A percentile compares a stretch with the other conserved stretches of the same genome.
These are phyloP conservation scores for Lathyrus aphaca DNA, from an alignment of 306 rosid species.

Conservation along the genomic window DNA sequence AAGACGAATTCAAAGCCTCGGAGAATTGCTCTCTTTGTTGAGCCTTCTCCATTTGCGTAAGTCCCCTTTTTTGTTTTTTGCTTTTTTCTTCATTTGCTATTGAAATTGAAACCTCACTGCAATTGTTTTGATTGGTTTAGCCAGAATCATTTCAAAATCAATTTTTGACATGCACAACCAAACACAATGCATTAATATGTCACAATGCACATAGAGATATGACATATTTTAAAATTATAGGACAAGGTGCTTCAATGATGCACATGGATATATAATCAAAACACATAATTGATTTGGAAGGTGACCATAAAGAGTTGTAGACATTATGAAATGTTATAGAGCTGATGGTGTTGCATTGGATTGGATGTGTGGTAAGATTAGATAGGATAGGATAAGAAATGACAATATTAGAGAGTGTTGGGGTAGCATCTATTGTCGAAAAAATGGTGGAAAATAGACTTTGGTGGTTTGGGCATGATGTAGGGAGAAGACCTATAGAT, in stretches of 20 bases:
- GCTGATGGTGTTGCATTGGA: too few relatives aligned
- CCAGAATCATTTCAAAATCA: too few relatives aligned
- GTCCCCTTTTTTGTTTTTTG: constrained; percentile 35
- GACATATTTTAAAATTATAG: background rate
- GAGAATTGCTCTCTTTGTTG: constrained; percentile 95
- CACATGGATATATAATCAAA: background rate
- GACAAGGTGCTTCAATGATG: background rate
- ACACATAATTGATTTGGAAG: background rate
- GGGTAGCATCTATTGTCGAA: too few relatives aligned
- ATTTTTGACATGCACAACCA: too few relatives aligned
- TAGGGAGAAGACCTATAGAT: too few relatives aligned
- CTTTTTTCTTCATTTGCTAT: background rate
- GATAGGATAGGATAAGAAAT: too few relatives aligned
- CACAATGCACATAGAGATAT: background rate
- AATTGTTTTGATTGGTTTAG: background rate
- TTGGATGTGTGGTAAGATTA: too few relatives aligned
- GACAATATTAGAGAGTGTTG: too few relatives aligned
- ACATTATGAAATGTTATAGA: background rate
- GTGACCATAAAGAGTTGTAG: background rate
- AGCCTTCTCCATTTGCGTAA: constrained; percentile 99
- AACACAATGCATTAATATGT: too few relatives aligned
- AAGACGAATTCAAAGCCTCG: constrained; percentile 73
- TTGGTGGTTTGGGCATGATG: too few relatives aligned
- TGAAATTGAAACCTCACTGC: constrained; percentile 23
- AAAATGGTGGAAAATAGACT: too few relatives aligned